Evolutionary conservation across 345 rosid species (phyloP), one percentile per base, ranked within the genome.

Genomic region (Turritis glabra): DNA sequence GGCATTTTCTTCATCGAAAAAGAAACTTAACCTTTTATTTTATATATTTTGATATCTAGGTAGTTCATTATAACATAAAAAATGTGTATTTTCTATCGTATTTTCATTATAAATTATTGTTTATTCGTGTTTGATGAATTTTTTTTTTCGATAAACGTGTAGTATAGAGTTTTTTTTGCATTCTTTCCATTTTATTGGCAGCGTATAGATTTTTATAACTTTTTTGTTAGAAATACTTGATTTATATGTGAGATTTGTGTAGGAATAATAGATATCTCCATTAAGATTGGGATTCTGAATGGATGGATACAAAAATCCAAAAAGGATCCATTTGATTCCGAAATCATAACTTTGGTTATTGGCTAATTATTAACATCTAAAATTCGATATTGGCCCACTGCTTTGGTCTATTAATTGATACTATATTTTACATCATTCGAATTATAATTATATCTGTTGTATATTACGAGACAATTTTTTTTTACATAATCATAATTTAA

Each of bases 301-400:
- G 9, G 3, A 41, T 15, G 21, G 10, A n/a, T 35, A 59, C 18
- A 10, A 65, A 23, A 32, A n/a, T 53, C 58, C 56, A 44, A 55
- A 43, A 48, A 25, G 66, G 46, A 29, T 56, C 68, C 38, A 64
- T 46, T 63, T 71, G 80, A 37, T 64, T 70, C 29, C 7, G 33
- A 62, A 69, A 62, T 62, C 55, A 41, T 22, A 43, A 60, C 19
- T 51, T 17, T 59, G 29, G 21, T 35, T 3, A 35, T 13, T 37
- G 29, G 29, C 51, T 53, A 22, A 23, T 52, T 7, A 50, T 23
- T 68, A 58, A 51, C 53, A 23, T 60, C 18, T 60, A 5, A 50
- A 30, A 25, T 15, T 62, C 26, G 62, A 26, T 70, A 77, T 11
- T 37, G 7, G 7, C 51, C 27, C 78, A 55, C 54, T 43, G 64